A percentile compares a stretch with the other conserved stretches of the same genome.
Conservation (phyloP, 805 yeast genomes). For the Starmerella bombi region DNA sequence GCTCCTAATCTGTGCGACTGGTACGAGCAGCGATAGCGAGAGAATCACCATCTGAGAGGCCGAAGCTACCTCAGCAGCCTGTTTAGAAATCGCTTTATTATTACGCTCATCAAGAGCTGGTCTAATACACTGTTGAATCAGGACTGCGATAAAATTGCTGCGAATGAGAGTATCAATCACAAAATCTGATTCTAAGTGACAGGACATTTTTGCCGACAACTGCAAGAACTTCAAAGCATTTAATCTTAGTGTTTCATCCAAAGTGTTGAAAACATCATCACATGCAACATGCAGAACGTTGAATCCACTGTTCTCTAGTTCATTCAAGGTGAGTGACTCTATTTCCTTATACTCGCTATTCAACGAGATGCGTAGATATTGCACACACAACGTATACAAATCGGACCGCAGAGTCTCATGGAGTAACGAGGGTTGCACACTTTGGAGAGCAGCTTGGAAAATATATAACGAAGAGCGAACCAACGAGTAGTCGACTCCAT, state of each 20-base stretch:
- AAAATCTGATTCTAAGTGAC: constrained; percentile 38
- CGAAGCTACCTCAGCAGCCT: not conserved
- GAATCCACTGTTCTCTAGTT: constrained; percentile 46
- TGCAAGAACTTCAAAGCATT: constrained; percentile 68
- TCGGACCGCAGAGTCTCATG: constrained; percentile 61
- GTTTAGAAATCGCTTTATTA: not conserved
- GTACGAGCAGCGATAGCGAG: constrained; percentile 50
- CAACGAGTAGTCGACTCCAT: constrained; percentile 24
- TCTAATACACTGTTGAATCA: constrained; percentile 34
- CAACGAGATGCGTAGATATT: constrained; percentile 44
- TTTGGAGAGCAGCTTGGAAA: constrained; percentile 60
- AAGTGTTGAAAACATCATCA: constrained; percentile 62
- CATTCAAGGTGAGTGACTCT: constrained; percentile 38
- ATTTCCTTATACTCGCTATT: constrained; percentile 6
- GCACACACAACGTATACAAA: constrained; percentile 59
- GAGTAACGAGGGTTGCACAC: constrained; percentile 57
- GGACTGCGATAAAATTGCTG: constrained; percentile 49
- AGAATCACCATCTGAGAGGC: not conserved
- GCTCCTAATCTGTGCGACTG: constrained; percentile 58
- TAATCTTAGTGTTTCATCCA: constrained; percentile 58
- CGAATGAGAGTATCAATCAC: constrained; percentile 48
- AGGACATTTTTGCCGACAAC: constrained; percentile 44
- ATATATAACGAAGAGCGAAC: constrained; percentile 39
- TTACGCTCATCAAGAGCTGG: constrained; percentile 24
- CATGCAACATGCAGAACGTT: constrained; percentile 51